Conservation (phyloP, 805 yeast genomes). For the Lipomyces yamadae region DNA sequence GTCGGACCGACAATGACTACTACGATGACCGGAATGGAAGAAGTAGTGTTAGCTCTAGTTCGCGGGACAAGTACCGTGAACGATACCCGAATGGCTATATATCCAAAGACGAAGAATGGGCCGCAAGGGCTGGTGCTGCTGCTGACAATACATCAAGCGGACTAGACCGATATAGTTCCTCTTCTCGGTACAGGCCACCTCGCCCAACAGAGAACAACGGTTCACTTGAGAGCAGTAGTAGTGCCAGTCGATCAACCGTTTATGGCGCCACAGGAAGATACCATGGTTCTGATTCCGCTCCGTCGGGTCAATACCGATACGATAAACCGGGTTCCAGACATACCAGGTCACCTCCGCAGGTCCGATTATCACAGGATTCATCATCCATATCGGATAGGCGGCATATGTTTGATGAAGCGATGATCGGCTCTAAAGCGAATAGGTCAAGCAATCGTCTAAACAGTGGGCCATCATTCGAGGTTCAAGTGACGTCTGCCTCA, state of each 20-base stretch:
- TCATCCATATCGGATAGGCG: not conserved
- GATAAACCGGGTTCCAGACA: not conserved
- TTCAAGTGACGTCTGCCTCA: not conserved
- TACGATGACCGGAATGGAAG: not conserved
- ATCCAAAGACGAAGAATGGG: conserved; percentile 30
- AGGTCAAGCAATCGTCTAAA: not conserved
- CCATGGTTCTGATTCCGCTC: not conserved
- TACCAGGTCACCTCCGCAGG: conserved; percentile 1
- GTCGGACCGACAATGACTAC: not conserved
- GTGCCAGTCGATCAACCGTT: not conserved
- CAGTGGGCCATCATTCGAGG: not conserved
- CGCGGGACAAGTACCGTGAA: conserved; percentile 1
- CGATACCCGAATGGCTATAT: conserved; percentile 16
- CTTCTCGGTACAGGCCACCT: conserved; percentile 7
- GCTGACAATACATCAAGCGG: not conserved
- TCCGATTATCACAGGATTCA: not conserved
- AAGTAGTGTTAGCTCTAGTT: not conserved
- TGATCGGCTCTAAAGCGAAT: not conserved
- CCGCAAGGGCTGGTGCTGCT: conserved; percentile 21
- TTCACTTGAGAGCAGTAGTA: not conserved
- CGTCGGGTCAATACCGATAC: not conserved
- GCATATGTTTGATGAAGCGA: not conserved
- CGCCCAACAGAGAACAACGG: not conserved
- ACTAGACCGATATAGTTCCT: not conserved
- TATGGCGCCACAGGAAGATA: not conserved